Evolutionary conservation across 768 basidiomycete species (phyloP).

Genomic region (Harrya chromipes): DNA sequence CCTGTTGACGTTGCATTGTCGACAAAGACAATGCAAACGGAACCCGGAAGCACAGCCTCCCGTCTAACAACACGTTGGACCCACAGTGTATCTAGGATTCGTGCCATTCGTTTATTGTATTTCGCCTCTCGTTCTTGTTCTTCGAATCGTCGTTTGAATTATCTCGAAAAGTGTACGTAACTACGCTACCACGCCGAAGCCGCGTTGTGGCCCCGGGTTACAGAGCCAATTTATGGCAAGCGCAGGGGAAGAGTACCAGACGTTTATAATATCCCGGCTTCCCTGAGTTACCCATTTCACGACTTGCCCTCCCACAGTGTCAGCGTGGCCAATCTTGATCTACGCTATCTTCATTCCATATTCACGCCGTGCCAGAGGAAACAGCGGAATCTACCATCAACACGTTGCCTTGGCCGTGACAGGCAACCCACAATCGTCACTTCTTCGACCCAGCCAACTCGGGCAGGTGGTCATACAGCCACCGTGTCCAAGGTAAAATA

Average conservation of each 20-base stretch:
- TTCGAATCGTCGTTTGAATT: conserved; percentile 7
- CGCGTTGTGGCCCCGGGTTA: conserved; percentile 14
- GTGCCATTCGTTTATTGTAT: conserved; percentile 12
- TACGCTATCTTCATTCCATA: conserved; percentile 27
- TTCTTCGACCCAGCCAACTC: conserved; percentile 27
- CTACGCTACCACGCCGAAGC: conserved; percentile 23
- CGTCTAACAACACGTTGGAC: conserved; percentile 1
- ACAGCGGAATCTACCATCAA: conserved; percentile 25
- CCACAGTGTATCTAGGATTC: conserved; percentile 16
- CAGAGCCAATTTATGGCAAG: neutral
- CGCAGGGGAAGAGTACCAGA: no score
- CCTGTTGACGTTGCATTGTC: conserved; percentile 6
- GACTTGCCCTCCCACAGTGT: conserved; percentile 11
- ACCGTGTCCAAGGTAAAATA: conserved; percentile 35
- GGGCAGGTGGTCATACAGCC: conserved; percentile 31
- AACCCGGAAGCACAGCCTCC: neutral
- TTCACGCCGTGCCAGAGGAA: conserved; percentile 25
- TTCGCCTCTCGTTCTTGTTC: neutral
- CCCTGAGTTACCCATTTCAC: conserved; percentile 17
- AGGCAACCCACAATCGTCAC: conserved; percentile 31
- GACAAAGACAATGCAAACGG: conserved; percentile 8
- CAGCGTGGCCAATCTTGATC: conserved; percentile 30
- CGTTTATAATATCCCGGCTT: conserved; percentile 8
- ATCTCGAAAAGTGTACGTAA: conserved; percentile 24
- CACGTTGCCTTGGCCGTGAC: conserved; percentile 33